phyloP scores from a whole-genome alignment of 2,329 filamentous ascomycete genomes.

The Fusarium mangiferae region DNA sequence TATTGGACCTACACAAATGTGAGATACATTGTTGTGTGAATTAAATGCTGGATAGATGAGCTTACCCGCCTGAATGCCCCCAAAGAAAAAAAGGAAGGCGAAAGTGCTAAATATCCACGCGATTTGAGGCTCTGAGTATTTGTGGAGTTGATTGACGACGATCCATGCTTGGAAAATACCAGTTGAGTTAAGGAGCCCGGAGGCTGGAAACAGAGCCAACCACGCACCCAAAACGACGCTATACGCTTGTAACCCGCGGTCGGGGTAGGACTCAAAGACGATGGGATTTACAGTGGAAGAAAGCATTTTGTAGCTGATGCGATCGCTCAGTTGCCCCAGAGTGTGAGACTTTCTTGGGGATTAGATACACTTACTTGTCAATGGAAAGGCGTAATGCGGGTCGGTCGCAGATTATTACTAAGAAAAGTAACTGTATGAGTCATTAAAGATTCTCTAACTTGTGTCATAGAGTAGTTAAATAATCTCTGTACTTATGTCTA shows the following conservation, averaged over 20 bases:
- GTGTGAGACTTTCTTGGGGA: background rate
- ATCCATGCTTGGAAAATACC: background rate
- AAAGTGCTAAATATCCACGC: background rate
- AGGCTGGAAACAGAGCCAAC: background rate
- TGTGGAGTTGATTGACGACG: rapidly evolving
- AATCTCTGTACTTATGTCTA: too few relatives aligned
- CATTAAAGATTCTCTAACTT: too few relatives aligned
- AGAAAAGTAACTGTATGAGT: background rate
- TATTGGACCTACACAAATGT: background rate
- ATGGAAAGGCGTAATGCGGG: background rate
- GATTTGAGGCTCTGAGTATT: background rate
- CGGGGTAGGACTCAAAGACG: background rate
- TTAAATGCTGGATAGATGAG: too few relatives aligned
- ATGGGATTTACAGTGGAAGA: rapidly evolving
- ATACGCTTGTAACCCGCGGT: background rate
- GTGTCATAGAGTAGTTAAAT: too few relatives aligned
- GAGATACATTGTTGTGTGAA: too few relatives aligned
- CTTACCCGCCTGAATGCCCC: background rate
- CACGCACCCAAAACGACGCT: background rate
- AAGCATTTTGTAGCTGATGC: rapidly evolving
- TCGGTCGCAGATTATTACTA: background rate
- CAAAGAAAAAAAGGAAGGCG: background rate
- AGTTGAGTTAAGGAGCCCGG: background rate
- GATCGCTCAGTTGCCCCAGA: rapidly evolving
- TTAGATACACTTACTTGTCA: background rate